A percentile compares a stretch with the other conserved stretches of the same genome.
phyloP scores from a whole-genome alignment of 2,329 filamentous ascomycete species.

The Trichoderma guizhouense region DNA sequence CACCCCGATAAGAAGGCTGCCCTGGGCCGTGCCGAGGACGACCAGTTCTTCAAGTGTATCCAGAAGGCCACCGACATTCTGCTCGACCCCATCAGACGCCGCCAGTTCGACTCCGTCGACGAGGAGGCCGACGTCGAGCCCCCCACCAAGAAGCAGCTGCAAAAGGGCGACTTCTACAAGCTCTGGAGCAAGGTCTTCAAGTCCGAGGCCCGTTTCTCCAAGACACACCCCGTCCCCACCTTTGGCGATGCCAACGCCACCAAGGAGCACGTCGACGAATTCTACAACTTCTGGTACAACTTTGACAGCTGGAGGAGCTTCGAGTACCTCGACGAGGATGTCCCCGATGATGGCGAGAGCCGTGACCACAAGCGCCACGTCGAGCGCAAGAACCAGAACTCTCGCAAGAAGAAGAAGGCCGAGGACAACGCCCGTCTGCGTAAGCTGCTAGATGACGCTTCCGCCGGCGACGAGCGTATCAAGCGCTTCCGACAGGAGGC shows the following conservation, averaged over 20 bases:
- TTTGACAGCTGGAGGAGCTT: slow-evolving; percentile 98
- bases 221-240: slow-evolving; percentile 79
- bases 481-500: slow-evolving; percentile 94
- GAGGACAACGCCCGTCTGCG: slow-evolving; percentile 92
- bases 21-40: slow-evolving; percentile 80
- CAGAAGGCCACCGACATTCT: slow-evolving; percentile 96
- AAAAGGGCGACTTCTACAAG: slow-evolving; percentile 92
- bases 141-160: slow-evolving; percentile 83
- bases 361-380: slow-evolving; percentile 98
- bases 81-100: slow-evolving; percentile 83
- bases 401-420: slow-evolving; percentile 98
- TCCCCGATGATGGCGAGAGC: slow-evolving; percentile 97
- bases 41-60: slow-evolving; percentile 99
- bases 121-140: slow-evolving; percentile 90
- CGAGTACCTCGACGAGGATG: slow-evolving; percentile 98
- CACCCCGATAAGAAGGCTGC: slow-evolving; percentile 99
- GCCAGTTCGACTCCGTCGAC: slow-evolving; percentile 96
- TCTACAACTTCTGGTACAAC: slow-evolving; percentile 99
- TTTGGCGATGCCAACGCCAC: slow-evolving; percentile 81
- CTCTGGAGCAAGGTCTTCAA: slow-evolving; percentile 89
- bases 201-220: slow-evolving; percentile 89
- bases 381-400: slow-evolving; percentile 97
- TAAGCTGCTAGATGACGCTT: slow-evolving; percentile 82
- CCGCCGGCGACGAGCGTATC: slow-evolving; percentile 87
- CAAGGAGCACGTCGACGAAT: slow-evolving; percentile 86